phyloP scores from a whole-genome alignment of 441 rosid species.

The Metrosideros polymorpha region DNA sequence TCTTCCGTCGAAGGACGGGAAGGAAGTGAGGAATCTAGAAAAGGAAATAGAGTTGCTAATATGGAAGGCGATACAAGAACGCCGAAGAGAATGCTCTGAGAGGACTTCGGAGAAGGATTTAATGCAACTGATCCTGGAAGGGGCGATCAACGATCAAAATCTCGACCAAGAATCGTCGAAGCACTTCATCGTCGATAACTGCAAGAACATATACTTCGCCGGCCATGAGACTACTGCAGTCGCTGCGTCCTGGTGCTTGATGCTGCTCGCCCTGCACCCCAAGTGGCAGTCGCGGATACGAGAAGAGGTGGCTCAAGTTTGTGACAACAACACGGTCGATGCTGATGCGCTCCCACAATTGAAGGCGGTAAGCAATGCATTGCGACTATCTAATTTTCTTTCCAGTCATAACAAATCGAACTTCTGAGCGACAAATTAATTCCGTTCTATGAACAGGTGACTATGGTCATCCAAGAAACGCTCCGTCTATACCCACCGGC shows the following conservation, averaged over 20 bases:
- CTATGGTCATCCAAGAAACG: conserved; percentile 50
- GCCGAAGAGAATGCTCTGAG: conserved; percentile 22
- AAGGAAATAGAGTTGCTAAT: conserved; percentile 50
- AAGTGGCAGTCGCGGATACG: conserved; percentile 50
- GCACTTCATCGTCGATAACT: conserved; percentile 51
- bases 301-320: conserved; percentile 26
- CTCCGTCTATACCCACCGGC: conserved; percentile 57
- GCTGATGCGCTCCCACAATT: conserved; percentile 26
- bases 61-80: conserved; percentile 62
- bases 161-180: conserved; percentile 26
- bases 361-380: conserved; percentile 29
- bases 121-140: conserved; percentile 52
- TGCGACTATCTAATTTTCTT: neutral
- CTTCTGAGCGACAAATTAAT: neutral
- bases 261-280: conserved; percentile 56
- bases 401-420: neutral
- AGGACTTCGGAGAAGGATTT: conserved; percentile 35
- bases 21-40: conserved; percentile 35
- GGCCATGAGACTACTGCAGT: conserved; percentile 53
- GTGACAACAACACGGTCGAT: conserved; percentile 18
- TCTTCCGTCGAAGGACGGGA: conserved; percentile 19
- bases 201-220: conserved; percentile 60
- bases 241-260: conserved; percentile 55
- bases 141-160: conserved; percentile 25
- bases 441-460: conserved; percentile 21